Evolutionary conservation across 2,329 filamentous ascomycete species (phyloP), one percentile per base, ranked within the genome.

Genomic region (Cladosporium austrohemisphaericum): DNA sequence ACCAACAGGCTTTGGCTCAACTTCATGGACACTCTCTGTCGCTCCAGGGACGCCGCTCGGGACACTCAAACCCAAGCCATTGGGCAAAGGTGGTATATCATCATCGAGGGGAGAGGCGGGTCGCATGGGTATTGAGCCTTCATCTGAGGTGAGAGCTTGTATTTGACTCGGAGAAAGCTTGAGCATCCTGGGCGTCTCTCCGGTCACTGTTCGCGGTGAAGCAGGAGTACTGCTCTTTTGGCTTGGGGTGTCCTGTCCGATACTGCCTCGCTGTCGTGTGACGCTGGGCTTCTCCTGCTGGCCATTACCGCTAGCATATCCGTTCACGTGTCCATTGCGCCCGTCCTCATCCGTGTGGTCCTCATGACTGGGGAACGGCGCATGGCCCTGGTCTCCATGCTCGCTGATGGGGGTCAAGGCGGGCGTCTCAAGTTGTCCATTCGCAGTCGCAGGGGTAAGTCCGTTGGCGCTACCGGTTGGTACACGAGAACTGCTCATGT

Each of bases 101-200:
- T 70, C 68, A 4, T 58, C 55, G 16, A 72, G 67, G 4, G 63
- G 65, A 5, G 66, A 60, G 7, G 69, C 68, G 11, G 71, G 61
- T 22, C 74, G 72, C 29, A 77, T 60, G 3, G 77, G 75, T n/a
- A 80, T 68, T 33, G 76, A 79, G 13, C 76, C 69, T 7, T 77
- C 75, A 10, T 77, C 77, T 13, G 71, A 68, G 5, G 76, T 78
- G 33, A 81, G 70, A 36, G 78, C 76, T 33, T 77, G 71, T 2
- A 81, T 75, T 60, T 79, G 72, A 32, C 71, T 71, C 2, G 74
- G 72, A 3, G 78, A 80, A 23, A 81, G 65, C 57, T 78, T 81
- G 51, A 77, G 62, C 3, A 75, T 61, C 53, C 67, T 46, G 10
- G 49, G 32, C 22, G 49, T 51, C 2, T 51, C 49, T 29, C 35